A percentile compares a stretch with the other conserved stretches of the same genome.
Conservation (phyloP, 768 basidiomycete species). For the Russula dissimulans region DNA sequence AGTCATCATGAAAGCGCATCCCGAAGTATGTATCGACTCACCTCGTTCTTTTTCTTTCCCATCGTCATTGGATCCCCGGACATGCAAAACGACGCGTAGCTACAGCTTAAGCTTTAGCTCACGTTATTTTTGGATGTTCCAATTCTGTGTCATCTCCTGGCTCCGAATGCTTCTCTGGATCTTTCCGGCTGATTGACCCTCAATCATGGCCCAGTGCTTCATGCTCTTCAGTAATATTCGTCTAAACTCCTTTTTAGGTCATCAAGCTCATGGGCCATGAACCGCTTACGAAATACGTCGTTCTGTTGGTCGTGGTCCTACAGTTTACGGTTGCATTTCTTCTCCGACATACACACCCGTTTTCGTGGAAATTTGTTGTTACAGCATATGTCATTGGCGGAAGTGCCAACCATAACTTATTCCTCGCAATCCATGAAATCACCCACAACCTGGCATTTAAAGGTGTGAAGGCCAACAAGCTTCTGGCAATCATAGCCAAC, state of each 20-base stretch:
- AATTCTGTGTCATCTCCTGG: not conserved
- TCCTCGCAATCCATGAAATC: constrained; percentile 97
- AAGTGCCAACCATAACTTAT: constrained; percentile 95
- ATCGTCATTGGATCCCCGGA: not conserved
- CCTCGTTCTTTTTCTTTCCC: not conserved
- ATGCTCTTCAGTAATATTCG: not conserved
- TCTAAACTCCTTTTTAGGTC: constrained; percentile 42
- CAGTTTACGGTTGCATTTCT: constrained; percentile 59
- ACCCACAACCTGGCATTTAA: constrained; percentile 95
- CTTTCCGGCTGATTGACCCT: not conserved
- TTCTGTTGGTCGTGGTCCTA: constrained; percentile 68
- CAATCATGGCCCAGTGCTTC: not conserved
- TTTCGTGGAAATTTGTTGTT: constrained; percentile 64
- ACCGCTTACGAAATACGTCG: constrained; percentile 83
- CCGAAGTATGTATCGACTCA: constrained; percentile 48
- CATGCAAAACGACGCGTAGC: not conserved
- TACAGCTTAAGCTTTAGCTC: too few relatives aligned
- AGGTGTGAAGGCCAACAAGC: constrained; percentile 72
- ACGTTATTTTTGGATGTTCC: too few relatives aligned
- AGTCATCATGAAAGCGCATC: constrained; percentile 90
- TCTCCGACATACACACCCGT: constrained; percentile 59
- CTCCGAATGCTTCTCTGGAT: not conserved
- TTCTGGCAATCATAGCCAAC: constrained; percentile 86
- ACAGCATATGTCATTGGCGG: constrained; percentile 84
- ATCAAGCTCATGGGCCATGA: constrained; percentile 71